Percentiles rank a stretch among this genome's conserved stretches.
Conservation (phyloP, 2,329 filamentous ascomycete species). For the Fusarium algeriense region DNA sequence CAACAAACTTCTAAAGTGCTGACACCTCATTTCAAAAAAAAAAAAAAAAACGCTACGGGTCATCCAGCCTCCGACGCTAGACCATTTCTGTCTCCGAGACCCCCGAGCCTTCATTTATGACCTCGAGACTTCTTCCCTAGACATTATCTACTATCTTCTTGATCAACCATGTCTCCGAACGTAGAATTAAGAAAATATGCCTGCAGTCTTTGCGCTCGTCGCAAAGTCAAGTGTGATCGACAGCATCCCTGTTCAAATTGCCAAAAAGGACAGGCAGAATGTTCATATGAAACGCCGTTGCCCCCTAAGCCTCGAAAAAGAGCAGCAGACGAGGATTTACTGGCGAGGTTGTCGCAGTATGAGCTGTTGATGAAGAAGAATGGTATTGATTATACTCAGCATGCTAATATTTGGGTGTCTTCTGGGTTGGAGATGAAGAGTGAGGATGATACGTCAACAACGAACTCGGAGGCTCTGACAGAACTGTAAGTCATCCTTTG, state of each 20-base stretch:
- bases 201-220: slow-evolving; percentile 38
- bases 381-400: slow-evolving; percentile 38
- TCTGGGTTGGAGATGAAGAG: slow-evolving; percentile 23
- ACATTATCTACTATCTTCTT: too few species aligned
- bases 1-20: too few species aligned
- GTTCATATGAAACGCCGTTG: slow-evolving; percentile 40
- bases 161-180: neutral
- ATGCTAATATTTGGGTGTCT: slow-evolving; percentile 44
- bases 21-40: neutral
- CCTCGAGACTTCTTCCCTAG: neutral
- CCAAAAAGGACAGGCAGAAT: slow-evolving; percentile 50
- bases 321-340: slow-evolving; percentile 46
- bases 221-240: slow-evolving; percentile 54
- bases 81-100: neutral
- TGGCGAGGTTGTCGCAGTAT: slow-evolving; percentile 41
- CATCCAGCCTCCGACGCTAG: neutral
- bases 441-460: neutral
- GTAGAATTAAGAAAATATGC: slow-evolving; percentile 26
- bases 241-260: slow-evolving; percentile 59
- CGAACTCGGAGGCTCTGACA: neutral
- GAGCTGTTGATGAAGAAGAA: slow-evolving; percentile 48
- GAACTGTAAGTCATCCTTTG: slow-evolving; percentile 7
- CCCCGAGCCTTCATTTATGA: neutral
- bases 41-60: neutral
- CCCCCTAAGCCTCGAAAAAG: slow-evolving; percentile 45